Base-by-base conservation (phyloP, 225 moss, liverwort and hornwort genomes). In the Antitrichia curtipendula region DNA sequence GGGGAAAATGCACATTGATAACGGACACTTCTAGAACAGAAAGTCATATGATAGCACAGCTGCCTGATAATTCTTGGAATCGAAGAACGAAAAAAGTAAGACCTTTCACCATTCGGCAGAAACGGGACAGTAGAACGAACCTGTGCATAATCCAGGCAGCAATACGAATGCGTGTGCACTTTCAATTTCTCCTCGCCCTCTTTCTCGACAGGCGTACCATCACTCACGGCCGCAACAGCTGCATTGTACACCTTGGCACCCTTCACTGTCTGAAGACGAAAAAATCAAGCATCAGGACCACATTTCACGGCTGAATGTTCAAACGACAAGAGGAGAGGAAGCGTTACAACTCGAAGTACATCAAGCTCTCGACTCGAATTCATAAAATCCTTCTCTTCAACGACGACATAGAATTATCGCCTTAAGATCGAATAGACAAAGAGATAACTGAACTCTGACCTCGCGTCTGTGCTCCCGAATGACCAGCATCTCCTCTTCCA, bases 91-190 rank as follows among this genome's bases (percentile, higher is more conserved):
- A 81, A 56, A 75, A 85, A 17, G 25, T 40, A 79, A 80, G 63
- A 41, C 43, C 75, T 31, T 56, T 12, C 43, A 82, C 18, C 38
- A 89, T 87, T 87, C 75, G 4, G 58, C 80, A 84, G 13, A 72
- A 86, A 63, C 16, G 47, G 83, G 78, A 82, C 32, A 50, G 53
- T 20, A 75, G 81, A 82, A 82, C 84, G 75, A 90, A 98, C 98
- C 99, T 97, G 96, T 18, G 99, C 97, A 87, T 99, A 99, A 88
- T 99, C 99, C 83, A 99, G 83, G 86, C 99, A 99, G 90, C 99
- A 99, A 92, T 99, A 99, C 57, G 99, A 96, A 86, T 99, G 96
- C 54, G 97, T 99, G 75, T 97, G 99, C 85, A 99, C 94, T 92
- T 99, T 99, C 84, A 92, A 90, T 87, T 99, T 99, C 93, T 99